Evolutionary conservation across 2,329 filamentous ascomycete species (phyloP).

Genomic region (Colletotrichum tropicale): DNA sequence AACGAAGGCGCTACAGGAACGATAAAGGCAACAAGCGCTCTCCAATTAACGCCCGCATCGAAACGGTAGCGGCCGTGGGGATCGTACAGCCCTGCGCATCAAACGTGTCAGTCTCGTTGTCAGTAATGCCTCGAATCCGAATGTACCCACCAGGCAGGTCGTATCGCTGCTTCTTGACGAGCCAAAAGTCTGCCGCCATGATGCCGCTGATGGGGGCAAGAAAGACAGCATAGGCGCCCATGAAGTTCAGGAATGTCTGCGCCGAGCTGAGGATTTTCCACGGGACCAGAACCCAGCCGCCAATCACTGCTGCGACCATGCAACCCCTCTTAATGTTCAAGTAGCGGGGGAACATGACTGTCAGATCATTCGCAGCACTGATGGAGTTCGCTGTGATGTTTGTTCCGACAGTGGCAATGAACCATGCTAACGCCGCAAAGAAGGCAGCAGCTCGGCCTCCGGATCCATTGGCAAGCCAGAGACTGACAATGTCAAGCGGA

Average conservation of each 20-base stretch:
- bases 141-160: conserved; percentile 35
- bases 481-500: conserved; percentile 47
- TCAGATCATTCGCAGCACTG: conserved; percentile 60
- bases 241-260: conserved; percentile 65
- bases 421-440: conserved; percentile 57
- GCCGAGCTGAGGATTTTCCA: conserved; percentile 70
- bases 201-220: conserved; percentile 67
- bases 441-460: conserved; percentile 47
- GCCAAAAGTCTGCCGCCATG: conserved; percentile 65
- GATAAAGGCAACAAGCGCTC: conserved; percentile 62
- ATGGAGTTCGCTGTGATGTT: conserved; percentile 63
- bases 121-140: not conserved
- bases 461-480: conserved; percentile 45
- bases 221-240: conserved; percentile 65
- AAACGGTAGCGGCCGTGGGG: conserved; percentile 49
- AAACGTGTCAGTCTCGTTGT: not conserved
- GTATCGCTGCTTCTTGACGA: conserved; percentile 57
- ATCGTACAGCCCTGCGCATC: conserved; percentile 31
- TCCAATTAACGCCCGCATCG: conserved; percentile 58
- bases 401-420: conserved; percentile 58
- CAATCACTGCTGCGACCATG: conserved; percentile 56
- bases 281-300: conserved; percentile 64
- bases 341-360: conserved; percentile 54
- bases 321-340: conserved; percentile 63
- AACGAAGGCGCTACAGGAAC: conserved; percentile 60